Conservation (phyloP, 78 protist species). For the Capsaspora owczarzaki region DNA sequence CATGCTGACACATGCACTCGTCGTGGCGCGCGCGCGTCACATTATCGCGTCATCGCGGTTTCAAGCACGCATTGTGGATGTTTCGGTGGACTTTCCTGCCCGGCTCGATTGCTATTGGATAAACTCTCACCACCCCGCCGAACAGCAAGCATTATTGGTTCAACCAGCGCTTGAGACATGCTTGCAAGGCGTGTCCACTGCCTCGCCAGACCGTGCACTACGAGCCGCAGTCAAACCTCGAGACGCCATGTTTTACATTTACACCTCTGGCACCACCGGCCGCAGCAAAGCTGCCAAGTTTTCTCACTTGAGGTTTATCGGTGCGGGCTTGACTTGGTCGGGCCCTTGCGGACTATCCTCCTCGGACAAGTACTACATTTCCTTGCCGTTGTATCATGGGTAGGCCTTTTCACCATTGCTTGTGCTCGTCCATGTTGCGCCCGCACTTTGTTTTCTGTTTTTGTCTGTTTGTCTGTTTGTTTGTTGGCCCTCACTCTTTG, state of each 20-base stretch:
- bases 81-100: too few species aligned
- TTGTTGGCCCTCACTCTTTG: too few species aligned
- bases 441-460: too few species aligned
- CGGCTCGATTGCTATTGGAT: too few species aligned
- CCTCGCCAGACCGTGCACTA: background rate
- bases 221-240: background rate
- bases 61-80: background rate
- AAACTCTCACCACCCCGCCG: too few species aligned
- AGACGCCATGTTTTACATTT: slow-evolving; percentile 17
- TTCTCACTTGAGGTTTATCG: slow-evolving; percentile 15
- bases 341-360: background rate
- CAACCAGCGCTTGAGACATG: too few species aligned
- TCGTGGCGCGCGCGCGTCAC: background rate
- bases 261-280: slow-evolving; percentile 56
- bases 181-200: background rate
- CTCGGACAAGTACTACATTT: slow-evolving; percentile 6
- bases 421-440: too few species aligned
- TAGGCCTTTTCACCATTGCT: too few species aligned
- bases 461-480: too few species aligned
- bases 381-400: slow-evolving; percentile 35
- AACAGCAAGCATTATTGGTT: too few species aligned
- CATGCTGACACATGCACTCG: background rate
- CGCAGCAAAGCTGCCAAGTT: slow-evolving; percentile 39
- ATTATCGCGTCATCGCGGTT: background rate
- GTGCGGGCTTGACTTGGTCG: background rate